Conservation (phyloP, 345 rosid genomes). For the Bruguiera parviflora region DNA sequence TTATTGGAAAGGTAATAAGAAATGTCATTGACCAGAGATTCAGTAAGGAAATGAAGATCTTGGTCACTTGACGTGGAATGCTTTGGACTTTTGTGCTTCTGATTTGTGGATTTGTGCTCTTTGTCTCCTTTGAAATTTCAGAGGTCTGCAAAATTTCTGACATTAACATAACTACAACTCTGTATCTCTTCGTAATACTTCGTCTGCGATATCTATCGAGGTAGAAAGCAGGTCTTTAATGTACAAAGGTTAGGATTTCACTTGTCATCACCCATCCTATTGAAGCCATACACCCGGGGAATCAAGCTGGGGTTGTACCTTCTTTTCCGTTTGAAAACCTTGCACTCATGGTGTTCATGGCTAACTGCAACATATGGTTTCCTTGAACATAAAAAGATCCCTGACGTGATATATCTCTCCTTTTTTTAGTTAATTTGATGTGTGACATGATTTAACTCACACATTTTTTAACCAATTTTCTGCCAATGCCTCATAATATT, state of each 20-base stretch:
- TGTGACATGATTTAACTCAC: too few relatives aligned
- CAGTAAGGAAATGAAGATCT: neutral
- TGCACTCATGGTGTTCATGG: neutral
- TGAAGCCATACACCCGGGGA: neutral
- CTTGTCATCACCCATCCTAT: neutral
- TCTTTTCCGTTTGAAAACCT: neutral
- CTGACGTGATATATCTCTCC: too few relatives aligned
- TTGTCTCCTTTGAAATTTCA: neutral
- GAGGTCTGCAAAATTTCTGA: neutral
- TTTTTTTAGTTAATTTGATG: too few relatives aligned
- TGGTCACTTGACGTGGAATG: neutral
- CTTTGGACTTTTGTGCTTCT: neutral
- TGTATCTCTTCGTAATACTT: neutral
- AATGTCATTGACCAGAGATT: neutral
- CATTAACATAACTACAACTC: neutral
- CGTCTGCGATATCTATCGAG: neutral
- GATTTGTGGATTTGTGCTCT: too few relatives aligned
- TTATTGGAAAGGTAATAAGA: slow-evolving; percentile 75
- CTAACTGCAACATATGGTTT: neutral
- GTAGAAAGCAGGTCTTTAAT: neutral
- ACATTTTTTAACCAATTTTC: too few relatives aligned
- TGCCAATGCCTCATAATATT: too few relatives aligned
- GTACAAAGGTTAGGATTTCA: neutral
- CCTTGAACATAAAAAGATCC: neutral
- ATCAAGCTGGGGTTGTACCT: neutral